Base-by-base conservation (phyloP, 2,329 filamentous ascomycete species). In the Talaromyces sp. region DNA sequence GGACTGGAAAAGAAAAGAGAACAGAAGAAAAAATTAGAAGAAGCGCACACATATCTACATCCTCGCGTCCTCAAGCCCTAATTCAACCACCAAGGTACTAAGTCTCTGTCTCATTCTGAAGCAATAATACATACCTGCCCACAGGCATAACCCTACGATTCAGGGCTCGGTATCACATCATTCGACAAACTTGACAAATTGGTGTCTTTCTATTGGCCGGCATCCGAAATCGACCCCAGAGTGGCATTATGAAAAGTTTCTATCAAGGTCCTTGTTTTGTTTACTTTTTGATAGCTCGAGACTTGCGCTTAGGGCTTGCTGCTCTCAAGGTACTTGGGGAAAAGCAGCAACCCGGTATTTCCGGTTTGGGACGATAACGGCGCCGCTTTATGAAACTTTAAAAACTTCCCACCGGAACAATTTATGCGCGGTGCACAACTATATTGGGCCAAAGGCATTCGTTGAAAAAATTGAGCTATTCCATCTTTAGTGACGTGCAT, bases 81-180 rank as follows among this genome's bases (percentile, higher is more conserved):
- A 56, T 42, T 32, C 17, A 59, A 44, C 61, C 57, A 30, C 44
- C 61, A 62, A 62, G 61, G 61, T 62, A 30, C 61, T 19, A 25
- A 30, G 13, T 27, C 28, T 51, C 51, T n/a, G 36, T 22, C 22
- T 25, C 3, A n/a, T 25, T 51, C 56, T 17, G 8, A 27, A 42
- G n/a, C 33, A n/a, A 28, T 19, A 27, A 22, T 19, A 55, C 52
- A n/a, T 33, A 36, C 33, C 33, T 36, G 15, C 13, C 33, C 33
- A 36, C 33, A 36, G 13, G 33, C 33, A 13, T 42, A 57, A 7
- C 17, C 19, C 36, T 42, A 25, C 30, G n/a, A 55, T 30, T 58
- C 30, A 30, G 44, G 36, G 36, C 33, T 58, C 42, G 30, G 44
- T 27, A 49, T 17, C n/a, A 51, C 15, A 58, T 58, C 56, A 33